phyloP scores from a whole-genome alignment of 345 rosid genomes.

The Salix suchowensis region DNA sequence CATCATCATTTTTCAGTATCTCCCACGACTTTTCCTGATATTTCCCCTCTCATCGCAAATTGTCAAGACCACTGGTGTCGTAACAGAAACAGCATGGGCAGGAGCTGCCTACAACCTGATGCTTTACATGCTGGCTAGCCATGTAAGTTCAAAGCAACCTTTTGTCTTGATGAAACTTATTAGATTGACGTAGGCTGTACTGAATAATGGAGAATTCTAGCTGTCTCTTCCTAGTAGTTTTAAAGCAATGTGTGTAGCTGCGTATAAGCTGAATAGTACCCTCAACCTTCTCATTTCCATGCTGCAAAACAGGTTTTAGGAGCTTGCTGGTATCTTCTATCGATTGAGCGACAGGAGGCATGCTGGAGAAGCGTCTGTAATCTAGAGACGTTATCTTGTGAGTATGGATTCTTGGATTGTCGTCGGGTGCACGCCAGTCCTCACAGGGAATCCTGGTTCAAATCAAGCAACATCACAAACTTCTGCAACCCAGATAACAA shows the following conservation, averaged over 20 bases:
- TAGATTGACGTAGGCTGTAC: background rate
- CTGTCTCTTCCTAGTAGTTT: too few species aligned
- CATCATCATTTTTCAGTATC: constrained; percentile 76
- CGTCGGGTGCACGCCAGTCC: constrained; percentile 25
- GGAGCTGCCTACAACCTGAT: constrained; percentile 92
- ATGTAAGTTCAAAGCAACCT: constrained; percentile 46
- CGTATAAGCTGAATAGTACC: background rate
- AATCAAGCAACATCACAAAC: constrained; percentile 53
- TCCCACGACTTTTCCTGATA: constrained; percentile 65
- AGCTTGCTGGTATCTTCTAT: constrained; percentile 92
- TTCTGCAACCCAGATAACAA: constrained; percentile 43
- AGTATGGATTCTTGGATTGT: constrained; percentile 63
- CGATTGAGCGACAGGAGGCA: constrained; percentile 76
- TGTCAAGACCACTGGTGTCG: constrained; percentile 77
- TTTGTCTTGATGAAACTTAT: too few species aligned
- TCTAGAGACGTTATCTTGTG: constrained; percentile 45
- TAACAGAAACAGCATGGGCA: constrained; percentile 92
- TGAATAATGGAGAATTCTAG: too few species aligned
- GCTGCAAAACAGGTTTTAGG: constrained; percentile 61
- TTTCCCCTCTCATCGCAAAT: constrained; percentile 77
- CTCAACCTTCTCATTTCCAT: background rate
- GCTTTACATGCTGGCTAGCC: constrained; percentile 95
- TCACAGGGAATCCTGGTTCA: constrained; percentile 50
- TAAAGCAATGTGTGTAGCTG: too few species aligned
- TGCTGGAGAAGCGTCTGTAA: constrained; percentile 76